A percentile compares a stretch with the other conserved stretches of the same genome.
phyloP scores from a whole-genome alignment of 345 rosid genomes.

The Salix purpurea region DNA sequence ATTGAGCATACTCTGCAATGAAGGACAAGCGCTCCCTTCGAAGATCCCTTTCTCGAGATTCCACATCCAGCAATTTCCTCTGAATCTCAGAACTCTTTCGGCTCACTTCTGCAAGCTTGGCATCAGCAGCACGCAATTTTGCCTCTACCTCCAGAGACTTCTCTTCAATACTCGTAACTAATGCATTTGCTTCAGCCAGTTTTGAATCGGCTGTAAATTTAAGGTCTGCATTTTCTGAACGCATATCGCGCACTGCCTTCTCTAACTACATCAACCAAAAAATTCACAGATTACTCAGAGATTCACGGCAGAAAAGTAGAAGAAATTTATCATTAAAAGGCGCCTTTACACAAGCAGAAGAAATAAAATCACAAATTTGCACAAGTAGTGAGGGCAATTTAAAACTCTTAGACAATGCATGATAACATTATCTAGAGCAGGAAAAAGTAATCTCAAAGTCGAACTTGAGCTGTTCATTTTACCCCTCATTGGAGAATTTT shows the following conservation, averaged over 20 bases:
- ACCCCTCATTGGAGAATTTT: no score
- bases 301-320: background rate
- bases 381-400: no score
- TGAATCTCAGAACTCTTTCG: constrained; percentile 78
- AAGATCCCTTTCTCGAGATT: constrained; percentile 56
- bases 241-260: constrained; percentile 79
- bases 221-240: constrained; percentile 79
- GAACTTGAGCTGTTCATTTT: no score
- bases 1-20: constrained; percentile 59
- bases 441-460: no score
- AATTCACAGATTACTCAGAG: constrained; percentile 9
- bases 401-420: no score
- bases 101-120: constrained; percentile 88
- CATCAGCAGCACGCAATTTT: constrained; percentile 77
- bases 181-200: constrained; percentile 80
- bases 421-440: no score
- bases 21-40: constrained; percentile 76
- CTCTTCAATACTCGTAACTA: constrained; percentile 69
- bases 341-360: background rate
- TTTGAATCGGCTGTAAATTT: constrained; percentile 90
- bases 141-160: constrained; percentile 83
- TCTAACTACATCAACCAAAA: constrained; percentile 54
- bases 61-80: constrained; percentile 72
- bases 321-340: background rate
- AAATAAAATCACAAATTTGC: no score